Conservation (phyloP, 352 stramenopile genomes). For the Globisporangium middletonii region DNA sequence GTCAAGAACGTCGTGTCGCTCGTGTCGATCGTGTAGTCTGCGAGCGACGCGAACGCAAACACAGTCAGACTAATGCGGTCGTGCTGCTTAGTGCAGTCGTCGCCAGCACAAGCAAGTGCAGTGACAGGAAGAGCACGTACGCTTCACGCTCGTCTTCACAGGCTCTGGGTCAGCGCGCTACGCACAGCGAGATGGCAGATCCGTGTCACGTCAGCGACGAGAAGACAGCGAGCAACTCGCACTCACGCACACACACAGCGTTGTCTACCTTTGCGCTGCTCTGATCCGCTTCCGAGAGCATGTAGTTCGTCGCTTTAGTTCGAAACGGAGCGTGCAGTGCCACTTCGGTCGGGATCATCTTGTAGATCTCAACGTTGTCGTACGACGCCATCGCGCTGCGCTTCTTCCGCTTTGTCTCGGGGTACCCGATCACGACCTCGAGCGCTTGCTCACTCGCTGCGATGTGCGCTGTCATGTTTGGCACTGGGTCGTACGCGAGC, state of each 20-base stretch:
- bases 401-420: conserved; percentile 63
- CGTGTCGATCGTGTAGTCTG: conserved; percentile 25
- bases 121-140: conserved; percentile 5
- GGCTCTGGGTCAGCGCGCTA: conserved; percentile 5
- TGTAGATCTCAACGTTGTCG: conserved; percentile 79
- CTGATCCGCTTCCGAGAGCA: conserved; percentile 23
- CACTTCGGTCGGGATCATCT: conserved; percentile 67
- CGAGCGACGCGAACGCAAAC: neutral
- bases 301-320: conserved; percentile 36
- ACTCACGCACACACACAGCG: conserved; percentile 6
- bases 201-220: neutral
- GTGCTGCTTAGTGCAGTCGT: neutral
- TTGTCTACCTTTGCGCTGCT: conserved; percentile 19
- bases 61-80: neutral
- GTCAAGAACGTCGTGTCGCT: conserved; percentile 75
- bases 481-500: conserved; percentile 66
- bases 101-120: neutral
- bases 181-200: neutral
- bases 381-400: conserved; percentile 35
- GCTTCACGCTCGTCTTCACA: conserved; percentile 7
- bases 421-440: conserved; percentile 53
- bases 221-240: neutral
- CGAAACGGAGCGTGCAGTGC: conserved; percentile 49
- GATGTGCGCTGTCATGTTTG: conserved; percentile 41
- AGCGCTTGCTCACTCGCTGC: conserved; percentile 16